Evolutionary conservation across 306 rosid genomes (phyloP).

Genomic region (Sophora flavescens): DNA sequence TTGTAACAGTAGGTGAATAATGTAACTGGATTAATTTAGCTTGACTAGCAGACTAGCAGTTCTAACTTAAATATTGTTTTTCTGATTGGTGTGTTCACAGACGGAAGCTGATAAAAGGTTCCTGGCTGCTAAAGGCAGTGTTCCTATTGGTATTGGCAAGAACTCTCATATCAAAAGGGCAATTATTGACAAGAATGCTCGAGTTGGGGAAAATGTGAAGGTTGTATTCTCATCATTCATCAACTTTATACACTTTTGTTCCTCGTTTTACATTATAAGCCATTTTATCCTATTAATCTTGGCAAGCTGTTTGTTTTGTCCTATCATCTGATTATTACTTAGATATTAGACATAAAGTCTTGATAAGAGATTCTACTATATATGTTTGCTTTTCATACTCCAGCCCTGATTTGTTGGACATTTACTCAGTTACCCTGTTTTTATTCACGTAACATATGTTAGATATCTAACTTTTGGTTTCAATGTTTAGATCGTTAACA

Average conservation of each 20-base stretch:
- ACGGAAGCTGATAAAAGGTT: constrained; percentile 89
- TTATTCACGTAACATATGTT: background rate
- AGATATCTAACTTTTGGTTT: constrained; percentile 36
- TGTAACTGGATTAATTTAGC: constrained; percentile 12
- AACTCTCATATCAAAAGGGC: constrained; percentile 95
- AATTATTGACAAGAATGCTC: constrained; percentile 96
- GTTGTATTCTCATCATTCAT: constrained; percentile 46
- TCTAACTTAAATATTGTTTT: constrained; percentile 31
- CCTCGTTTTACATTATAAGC: background rate
- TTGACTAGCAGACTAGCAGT: constrained; percentile 13
- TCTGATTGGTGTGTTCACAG: constrained; percentile 56
- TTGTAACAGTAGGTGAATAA: constrained; percentile 3
- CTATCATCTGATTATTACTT: constrained; percentile 3
- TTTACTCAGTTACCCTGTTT: background rate
- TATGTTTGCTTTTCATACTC: background rate
- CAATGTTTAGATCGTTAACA: constrained; percentile 76
- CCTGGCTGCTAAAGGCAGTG: constrained; percentile 86
- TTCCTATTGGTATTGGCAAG: constrained; percentile 92
- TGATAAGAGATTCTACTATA: background rate
- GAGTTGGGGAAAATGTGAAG: constrained; percentile 92
- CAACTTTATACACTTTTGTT: background rate
- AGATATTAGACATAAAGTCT: constrained; percentile 2
- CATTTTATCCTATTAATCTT: background rate
- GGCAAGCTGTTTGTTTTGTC: background rate
- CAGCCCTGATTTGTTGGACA: background rate